Percentiles rank a stretch among this genome's conserved stretches.
Conservation (phyloP, 73 alveolate species). For the Paramecium caudatum region DNA sequence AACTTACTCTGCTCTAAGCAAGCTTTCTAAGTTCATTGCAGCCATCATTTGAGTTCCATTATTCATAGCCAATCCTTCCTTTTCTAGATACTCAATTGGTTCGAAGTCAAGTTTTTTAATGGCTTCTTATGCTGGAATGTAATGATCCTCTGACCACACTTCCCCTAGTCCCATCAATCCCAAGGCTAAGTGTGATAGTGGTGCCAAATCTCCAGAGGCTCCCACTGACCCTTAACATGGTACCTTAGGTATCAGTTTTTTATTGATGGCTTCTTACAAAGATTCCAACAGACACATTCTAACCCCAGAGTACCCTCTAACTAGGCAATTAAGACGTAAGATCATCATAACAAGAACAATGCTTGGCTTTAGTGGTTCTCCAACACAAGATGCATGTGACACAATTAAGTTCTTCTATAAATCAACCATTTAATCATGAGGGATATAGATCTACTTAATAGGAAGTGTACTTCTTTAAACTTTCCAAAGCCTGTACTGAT, state of each 20-base stretch:
- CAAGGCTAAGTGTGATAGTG: constrained; percentile 78
- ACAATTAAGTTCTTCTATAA: constrained; percentile 79
- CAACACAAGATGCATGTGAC: constrained; percentile 82
- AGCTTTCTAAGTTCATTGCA: constrained; percentile 76
- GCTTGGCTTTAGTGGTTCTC: constrained; percentile 71
- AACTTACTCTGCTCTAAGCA: constrained; percentile 63
- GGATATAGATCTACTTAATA: constrained; percentile 62
- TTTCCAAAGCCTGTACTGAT: constrained; percentile 83
- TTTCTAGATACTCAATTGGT: constrained; percentile 73
- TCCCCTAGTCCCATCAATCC: constrained; percentile 82
- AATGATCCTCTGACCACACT: constrained; percentile 74
- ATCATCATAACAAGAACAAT: constrained; percentile 72
- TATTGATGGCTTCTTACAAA: constrained; percentile 75
- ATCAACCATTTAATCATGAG: constrained; percentile 72
- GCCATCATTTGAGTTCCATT: constrained; percentile 82
- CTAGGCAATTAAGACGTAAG: constrained; percentile 77
- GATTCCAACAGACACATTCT: constrained; percentile 48
- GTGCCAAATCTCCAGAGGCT: constrained; percentile 85
- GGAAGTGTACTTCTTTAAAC: constrained; percentile 59
- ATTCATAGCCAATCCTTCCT: constrained; percentile 81
- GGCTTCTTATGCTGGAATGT: constrained; percentile 72
- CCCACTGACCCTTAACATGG: constrained; percentile 85
- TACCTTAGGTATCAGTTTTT: constrained; percentile 75
- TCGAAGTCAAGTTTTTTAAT: constrained; percentile 66
- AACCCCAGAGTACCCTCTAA: constrained; percentile 83